These are phyloP conservation scores for Limnanthes douglasii DNA, from an alignment of 345 rosid species.

Conservation along the genomic window DNA sequence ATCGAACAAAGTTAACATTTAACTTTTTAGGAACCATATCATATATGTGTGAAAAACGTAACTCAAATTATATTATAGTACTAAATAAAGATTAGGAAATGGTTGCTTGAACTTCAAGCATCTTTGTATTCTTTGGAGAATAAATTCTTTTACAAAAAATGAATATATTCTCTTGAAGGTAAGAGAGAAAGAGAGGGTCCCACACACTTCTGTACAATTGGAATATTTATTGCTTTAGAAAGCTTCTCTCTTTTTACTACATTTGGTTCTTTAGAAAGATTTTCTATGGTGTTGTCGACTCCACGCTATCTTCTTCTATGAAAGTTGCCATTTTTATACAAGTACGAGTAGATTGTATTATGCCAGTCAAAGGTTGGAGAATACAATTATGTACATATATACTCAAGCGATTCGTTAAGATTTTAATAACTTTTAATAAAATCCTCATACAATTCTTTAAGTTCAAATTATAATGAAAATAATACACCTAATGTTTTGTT, in stretches of 20 bases:
- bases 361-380: no score
- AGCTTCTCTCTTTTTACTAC: conserved; percentile 10
- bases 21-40: conserved; percentile 37
- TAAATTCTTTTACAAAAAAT: conserved; percentile 47
- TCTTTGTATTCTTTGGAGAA: conserved; percentile 49
- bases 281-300: not conserved
- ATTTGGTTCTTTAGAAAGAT: not conserved
- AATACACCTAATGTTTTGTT: no score
- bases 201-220: conserved; percentile 9
- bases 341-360: no score
- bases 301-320: no score
- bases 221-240: no score
- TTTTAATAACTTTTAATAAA: no score
- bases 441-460: no score
- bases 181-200: conserved; percentile 25
- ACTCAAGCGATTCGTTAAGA: no score
- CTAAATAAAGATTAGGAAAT: conserved; percentile 36
- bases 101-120: conserved; percentile 88
- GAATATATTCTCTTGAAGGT: conserved; percentile 61
- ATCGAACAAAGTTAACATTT: conserved; percentile 38
- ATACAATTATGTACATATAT: no score
- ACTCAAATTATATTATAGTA: conserved; percentile 4
- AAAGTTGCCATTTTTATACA: no score
- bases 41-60: conserved; percentile 8
- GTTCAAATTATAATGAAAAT: no score